phyloP scores from a whole-genome alignment of 2,329 filamentous ascomycete genomes.

The Fusarium sublunatum region DNA sequence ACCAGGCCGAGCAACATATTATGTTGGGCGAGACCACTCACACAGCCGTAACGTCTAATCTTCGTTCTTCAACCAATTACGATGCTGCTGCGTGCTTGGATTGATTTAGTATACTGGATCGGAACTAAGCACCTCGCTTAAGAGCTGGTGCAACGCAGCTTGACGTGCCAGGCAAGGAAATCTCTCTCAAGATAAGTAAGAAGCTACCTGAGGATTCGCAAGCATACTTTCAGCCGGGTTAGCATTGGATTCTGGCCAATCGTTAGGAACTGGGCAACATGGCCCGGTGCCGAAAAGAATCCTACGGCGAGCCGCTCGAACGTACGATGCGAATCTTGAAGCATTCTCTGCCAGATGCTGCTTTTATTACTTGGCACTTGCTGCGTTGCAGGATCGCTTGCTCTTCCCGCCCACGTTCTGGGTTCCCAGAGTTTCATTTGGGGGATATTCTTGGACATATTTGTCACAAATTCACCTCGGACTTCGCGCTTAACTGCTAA shows the following conservation, averaged over 20 bases:
- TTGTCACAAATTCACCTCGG: background rate
- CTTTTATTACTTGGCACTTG: conserved; percentile 2
- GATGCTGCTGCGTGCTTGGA: conserved; percentile 8
- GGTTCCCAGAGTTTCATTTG: background rate
- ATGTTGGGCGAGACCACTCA: conserved; percentile 11
- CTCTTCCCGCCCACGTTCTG: background rate
- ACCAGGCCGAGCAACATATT: conserved; percentile 1
- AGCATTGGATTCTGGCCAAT: background rate
- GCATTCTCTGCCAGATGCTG: background rate
- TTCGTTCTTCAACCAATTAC: conserved; percentile 6
- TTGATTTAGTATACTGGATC: background rate
- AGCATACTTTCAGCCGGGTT: background rate
- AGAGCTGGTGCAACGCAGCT: background rate
- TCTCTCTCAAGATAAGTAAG: conserved; percentile 7
- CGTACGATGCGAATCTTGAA: background rate
- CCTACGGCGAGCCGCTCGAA: background rate
- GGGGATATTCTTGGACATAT: background rate
- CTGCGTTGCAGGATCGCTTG: conserved; percentile 12
- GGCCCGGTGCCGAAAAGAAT: background rate
- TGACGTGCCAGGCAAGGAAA: conserved; percentile 6
- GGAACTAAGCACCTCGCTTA: conserved; percentile 30
- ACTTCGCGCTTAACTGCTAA: background rate
- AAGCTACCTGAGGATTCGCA: conserved; percentile 1
- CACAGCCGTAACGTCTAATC: conserved; percentile 4
- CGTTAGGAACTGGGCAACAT: background rate